A percentile compares a stretch with the other conserved stretches of the same genome.
phyloP scores from a whole-genome alignment of 352 stramenopile genomes.

The Phytophthora sp. region DNA sequence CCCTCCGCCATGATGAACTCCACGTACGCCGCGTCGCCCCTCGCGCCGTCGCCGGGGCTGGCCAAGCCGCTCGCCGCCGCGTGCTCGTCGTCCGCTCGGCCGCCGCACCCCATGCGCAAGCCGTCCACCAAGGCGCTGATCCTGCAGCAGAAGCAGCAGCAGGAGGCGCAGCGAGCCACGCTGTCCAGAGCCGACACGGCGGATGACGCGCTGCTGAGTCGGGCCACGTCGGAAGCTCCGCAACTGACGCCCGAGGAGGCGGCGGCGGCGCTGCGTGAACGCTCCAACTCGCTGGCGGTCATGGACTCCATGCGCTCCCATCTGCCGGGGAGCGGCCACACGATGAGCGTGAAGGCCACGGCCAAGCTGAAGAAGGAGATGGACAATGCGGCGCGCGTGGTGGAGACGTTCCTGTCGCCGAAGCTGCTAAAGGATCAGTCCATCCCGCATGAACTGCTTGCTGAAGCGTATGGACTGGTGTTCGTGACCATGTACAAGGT shows the following conservation, averaged over 20 bases:
- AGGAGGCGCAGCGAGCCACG: slow-evolving; percentile 26
- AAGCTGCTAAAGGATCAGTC: slow-evolving; percentile 84
- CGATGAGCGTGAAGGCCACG: slow-evolving; percentile 62
- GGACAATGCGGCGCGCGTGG: slow-evolving; percentile 60
- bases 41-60: background rate
- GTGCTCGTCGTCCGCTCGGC: slow-evolving; percentile 17
- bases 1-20: slow-evolving; percentile 26
- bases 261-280: slow-evolving; percentile 51
- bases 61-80: slow-evolving; percentile 10
- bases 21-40: slow-evolving; percentile 3
- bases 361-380: slow-evolving; percentile 74
- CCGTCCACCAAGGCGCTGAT: slow-evolving; percentile 62
- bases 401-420: slow-evolving; percentile 74
- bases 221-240: slow-evolving; percentile 14
- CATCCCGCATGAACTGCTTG: slow-evolving; percentile 76
- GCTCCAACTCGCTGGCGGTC: slow-evolving; percentile 64
- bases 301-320: slow-evolving; percentile 36
- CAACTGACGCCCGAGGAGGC: slow-evolving; percentile 22
- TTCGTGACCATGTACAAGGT: slow-evolving; percentile 87
- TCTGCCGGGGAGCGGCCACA: slow-evolving; percentile 36
- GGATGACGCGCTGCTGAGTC: slow-evolving; percentile 41
- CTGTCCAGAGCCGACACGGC: slow-evolving; percentile 51
- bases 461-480: slow-evolving; percentile 76
- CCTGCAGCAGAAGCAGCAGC: slow-evolving; percentile 42
- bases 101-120: slow-evolving; percentile 29